Base-by-base conservation (phyloP, 345 rosid species). In the Isatis tinctoria region DNA sequence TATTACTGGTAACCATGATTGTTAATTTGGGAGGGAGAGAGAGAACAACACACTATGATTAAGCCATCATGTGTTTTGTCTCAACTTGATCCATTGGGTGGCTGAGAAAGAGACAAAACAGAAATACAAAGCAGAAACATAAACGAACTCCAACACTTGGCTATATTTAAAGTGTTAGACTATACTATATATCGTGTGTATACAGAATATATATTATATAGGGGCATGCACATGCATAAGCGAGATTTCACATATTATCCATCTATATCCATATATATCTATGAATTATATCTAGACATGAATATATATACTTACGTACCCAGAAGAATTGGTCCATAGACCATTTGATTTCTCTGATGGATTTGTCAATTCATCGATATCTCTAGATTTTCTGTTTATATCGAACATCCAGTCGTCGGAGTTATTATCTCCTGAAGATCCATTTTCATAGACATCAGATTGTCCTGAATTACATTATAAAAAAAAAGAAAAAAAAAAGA, bases 341-440 rank as follows among this genome's bases (percentile, higher is more conserved):
- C 78, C 69, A 13, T 73, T 73, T 71, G 78, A 61, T 60, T 67
- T 73, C 44, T 73, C 81, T 10, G 44, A 20, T 24, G 67, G 98
- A 89, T 73, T 90, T 30, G 53, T 74, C 65, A 68, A 13, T 59
- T 86, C 92, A 5, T 81, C 76, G 32, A 82, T 88, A 53, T 76
- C 74, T 75, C 82, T 80, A 24, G 91, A 75, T 52, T 86, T 89
- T 44, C 81, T 83, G 53, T 80, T 87, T 32, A 77, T 70, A 71
- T 89, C 97, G 59, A 90, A 79, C 84, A 89, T 82, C 76, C 94
- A 75, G 62, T 92, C 99, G 49, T 96, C 99, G 6, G 97, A 92
- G 51, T 84, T 92, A 47, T 85, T 96, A 65, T 96, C 99, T 36
- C 96, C 99, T 1, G 97, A 96, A 8, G 99, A 92, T 47, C 97